These are phyloP conservation scores for Fraxinus americana DNA, from an alignment of 257 asterid genomes.

Conservation along the genomic window DNA sequence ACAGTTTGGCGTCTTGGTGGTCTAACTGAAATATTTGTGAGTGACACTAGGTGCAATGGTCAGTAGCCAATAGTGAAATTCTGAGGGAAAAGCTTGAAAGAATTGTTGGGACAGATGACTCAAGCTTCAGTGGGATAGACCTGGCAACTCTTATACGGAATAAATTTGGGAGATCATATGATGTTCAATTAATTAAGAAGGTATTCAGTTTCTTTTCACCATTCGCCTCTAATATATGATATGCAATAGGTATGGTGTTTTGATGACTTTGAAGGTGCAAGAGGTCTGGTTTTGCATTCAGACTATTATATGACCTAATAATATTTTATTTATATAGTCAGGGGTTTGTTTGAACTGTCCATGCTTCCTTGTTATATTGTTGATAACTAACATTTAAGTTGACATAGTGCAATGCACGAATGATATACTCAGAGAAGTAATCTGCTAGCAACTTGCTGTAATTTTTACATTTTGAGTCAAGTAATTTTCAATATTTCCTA, in stretches of 20 bases:
- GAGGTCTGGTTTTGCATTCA: neutral
- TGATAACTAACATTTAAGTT: neutral
- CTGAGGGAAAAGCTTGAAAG: constrained; percentile 76
- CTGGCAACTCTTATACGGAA: constrained; percentile 92
- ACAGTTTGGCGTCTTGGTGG: neutral
- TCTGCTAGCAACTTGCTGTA: too few relatives aligned
- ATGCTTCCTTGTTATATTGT: neutral
- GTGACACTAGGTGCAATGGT: too few relatives aligned
- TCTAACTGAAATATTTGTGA: too few relatives aligned
- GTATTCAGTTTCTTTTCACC: constrained; percentile 39
- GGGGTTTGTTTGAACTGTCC: neutral
- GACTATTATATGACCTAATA: neutral
- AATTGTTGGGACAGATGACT: constrained; percentile 80
- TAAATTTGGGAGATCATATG: constrained; percentile 90
- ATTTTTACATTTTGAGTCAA: too few relatives aligned
- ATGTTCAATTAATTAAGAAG: constrained; percentile 94
- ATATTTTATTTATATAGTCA: neutral
- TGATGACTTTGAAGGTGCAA: constrained; percentile 12
- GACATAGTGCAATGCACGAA: neutral
- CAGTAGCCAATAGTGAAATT: constrained; percentile 35
- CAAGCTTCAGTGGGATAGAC: constrained; percentile 84
- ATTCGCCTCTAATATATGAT: constrained; percentile 1
- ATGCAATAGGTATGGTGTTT: neutral
- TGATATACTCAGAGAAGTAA: neutral
- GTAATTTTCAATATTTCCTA: too few relatives aligned